A percentile compares a stretch with the other conserved stretches of the same genome.
These are phyloP conservation scores for Colletotrichum spinosum DNA, from an alignment of 2,329 filamentous ascomycete genomes.

Conservation along the genomic window DNA sequence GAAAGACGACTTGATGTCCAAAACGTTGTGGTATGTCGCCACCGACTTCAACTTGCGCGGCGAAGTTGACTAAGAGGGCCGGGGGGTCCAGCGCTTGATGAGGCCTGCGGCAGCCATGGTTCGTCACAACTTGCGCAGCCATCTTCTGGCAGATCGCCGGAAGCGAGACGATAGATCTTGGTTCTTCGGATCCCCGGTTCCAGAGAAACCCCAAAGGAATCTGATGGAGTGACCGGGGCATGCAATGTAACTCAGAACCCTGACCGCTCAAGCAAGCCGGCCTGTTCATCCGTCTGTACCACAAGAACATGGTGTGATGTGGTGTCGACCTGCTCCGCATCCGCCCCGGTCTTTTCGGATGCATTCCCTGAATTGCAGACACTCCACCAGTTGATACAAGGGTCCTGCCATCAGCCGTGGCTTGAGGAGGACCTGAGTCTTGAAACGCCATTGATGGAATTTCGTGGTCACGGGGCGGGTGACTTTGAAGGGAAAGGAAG, in stretches of 20 bases:
- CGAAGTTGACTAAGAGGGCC: too few species aligned
- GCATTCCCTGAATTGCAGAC: constrained; percentile 13
- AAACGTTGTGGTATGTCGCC: neutral
- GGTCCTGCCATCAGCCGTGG: constrained; percentile 13
- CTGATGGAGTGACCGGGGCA: neutral
- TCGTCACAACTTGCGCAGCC: neutral
- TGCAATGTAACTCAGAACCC: constrained; percentile 22
- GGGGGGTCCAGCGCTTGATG: neutral
- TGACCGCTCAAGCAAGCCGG: constrained; percentile 1
- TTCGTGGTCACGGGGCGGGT: constrained; percentile 1
- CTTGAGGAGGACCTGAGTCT: neutral
- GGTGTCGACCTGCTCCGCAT: constrained; percentile 10
- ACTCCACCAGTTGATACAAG: constrained; percentile 20
- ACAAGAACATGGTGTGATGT: neutral
- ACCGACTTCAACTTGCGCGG: neutral
- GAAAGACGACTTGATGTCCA: neutral
- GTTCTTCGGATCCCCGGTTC: constrained; percentile 2
- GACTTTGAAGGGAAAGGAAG: constrained; percentile 25
- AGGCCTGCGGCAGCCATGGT: neutral
- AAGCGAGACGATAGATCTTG: constrained; percentile 17
- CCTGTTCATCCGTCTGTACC: neutral
- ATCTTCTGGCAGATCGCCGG: constrained; percentile 9
- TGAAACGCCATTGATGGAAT: constrained; percentile 34
- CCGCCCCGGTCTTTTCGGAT: constrained; percentile 15
- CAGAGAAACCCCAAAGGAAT: neutral